Evolutionary conservation across 257 asterid genomes (phyloP), one percentile per base, ranked within the genome.

Genomic region (Solanum phureja): DNA sequence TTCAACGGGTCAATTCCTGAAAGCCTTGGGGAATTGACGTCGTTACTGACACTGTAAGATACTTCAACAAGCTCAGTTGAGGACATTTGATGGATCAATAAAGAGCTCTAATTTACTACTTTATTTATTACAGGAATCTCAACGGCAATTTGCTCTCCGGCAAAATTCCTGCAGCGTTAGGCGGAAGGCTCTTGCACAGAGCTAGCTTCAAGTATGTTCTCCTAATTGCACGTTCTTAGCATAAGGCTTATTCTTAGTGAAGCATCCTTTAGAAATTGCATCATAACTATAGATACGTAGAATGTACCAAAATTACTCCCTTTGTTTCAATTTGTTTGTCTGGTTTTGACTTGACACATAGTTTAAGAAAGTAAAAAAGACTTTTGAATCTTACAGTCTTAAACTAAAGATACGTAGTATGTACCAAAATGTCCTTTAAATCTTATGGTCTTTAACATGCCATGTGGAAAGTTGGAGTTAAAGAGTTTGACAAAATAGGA

Each of bases 1-100:
- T 93, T 97, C 90, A 96, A 93, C 72, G 99, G 98, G 86, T 95
- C 98, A 40, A 94, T 97, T 87, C 99, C 99, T 42, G 98, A 96
- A 86, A 95, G 94, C 91, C 93, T 97, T 34, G 99, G 99, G 82
- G 94, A 89, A 90, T 87, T 97, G 85, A 89, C 97, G 73, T 92
- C 93, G 46, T 92, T 97, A 87, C 89, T 90, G 75, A 92, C 87
- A 91, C 86, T 96, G 99, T 97, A 96, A 95, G 98, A 84, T 90
- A 34, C 85, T 90, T 91, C 86, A 46, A 74, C 72, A 73, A 82
- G 69, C 16, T 49, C 74, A 73, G 35, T 12, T 34, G 35, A 68
- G 82, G 31, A 64, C 37, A 66, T 85, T 58, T 49, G 56, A 82
- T 19, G 66, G 13, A n/a, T 86, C 42, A 31, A 33, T 73, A 86